Percentiles rank a stretch among this genome's conserved stretches.
These are phyloP conservation scores for Chrysanthemum makinoi DNA, from an alignment of 129 eudicot species.

Conservation along the genomic window DNA sequence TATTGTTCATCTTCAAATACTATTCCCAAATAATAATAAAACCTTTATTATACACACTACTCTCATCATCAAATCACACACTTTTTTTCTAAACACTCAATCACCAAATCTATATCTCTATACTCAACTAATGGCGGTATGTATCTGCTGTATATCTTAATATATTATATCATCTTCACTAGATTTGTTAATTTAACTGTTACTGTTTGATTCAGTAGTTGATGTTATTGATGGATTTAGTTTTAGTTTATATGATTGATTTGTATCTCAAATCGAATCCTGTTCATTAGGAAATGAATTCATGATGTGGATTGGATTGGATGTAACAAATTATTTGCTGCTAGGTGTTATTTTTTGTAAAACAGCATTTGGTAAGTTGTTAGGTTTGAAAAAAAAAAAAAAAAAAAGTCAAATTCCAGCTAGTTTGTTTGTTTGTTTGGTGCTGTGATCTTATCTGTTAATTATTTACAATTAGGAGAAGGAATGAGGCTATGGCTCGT, in stretches of 20 bases:
- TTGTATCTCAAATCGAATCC: constrained; percentile 18
- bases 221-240: constrained; percentile 14
- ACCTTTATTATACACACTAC: too few species aligned
- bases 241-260: constrained; percentile 10
- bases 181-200: constrained; percentile 22
- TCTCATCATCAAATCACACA: too few species aligned
- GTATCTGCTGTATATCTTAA: constrained; percentile 15
- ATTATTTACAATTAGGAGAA: too few species aligned
- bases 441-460: too few species aligned
- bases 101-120: neutral
- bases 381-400: constrained; percentile 15
- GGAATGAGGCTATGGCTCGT: too few species aligned
- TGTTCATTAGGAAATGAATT: too few species aligned
- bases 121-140: neutral
- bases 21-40: neutral
- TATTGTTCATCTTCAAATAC: neutral
- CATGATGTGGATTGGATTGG: neutral
- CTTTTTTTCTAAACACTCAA: too few species aligned
- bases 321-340: too few species aligned
- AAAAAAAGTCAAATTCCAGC: constrained; percentile 14
- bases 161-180: neutral
- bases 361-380: constrained; percentile 14
- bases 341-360: neutral
- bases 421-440: neutral
- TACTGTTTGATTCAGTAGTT: neutral